These are phyloP conservation scores for Suhomyces chickasaworum DNA, from an alignment of 1,139 yeast genomes.

Conservation along the genomic window DNA sequence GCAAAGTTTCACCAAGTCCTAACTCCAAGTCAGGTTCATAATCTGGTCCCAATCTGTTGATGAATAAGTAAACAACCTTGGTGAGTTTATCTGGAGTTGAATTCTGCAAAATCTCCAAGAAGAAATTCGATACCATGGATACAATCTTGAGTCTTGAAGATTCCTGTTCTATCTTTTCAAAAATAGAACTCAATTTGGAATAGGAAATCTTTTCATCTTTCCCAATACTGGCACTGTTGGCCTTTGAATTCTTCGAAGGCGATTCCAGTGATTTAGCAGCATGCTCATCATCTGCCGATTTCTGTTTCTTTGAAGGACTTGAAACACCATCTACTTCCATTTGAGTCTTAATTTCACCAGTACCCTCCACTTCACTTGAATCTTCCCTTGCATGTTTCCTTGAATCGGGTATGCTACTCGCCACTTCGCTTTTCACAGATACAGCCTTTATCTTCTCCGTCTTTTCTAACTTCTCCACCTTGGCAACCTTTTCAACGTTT, in stretches of 20 bases:
- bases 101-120: conserved; percentile 58
- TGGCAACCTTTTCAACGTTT: not conserved
- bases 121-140: conserved; percentile 70
- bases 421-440: not conserved
- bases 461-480: not conserved
- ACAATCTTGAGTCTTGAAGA: conserved; percentile 82
- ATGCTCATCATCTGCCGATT: not conserved
- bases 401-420: not conserved
- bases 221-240: not conserved
- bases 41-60: conserved; percentile 91
- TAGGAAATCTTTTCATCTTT: conserved; percentile 49
- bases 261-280: not conserved
- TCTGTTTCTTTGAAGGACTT: not conserved
- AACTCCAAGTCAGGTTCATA: conserved; percentile 87
- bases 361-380: no score
- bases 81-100: conserved; percentile 60
- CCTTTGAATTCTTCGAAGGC: not conserved
- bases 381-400: no score
- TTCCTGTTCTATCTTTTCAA: conserved; percentile 75
- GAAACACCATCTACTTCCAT: not conserved
- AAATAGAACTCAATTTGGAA: conserved; percentile 63
- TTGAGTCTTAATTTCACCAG: not conserved
- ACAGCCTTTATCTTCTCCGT: not conserved
- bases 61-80: conserved; percentile 76
- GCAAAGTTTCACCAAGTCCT: conserved; percentile 87